These are phyloP conservation scores for Fusarium palustre DNA, from an alignment of 2,329 filamentous ascomycete genomes.

Conservation along the genomic window DNA sequence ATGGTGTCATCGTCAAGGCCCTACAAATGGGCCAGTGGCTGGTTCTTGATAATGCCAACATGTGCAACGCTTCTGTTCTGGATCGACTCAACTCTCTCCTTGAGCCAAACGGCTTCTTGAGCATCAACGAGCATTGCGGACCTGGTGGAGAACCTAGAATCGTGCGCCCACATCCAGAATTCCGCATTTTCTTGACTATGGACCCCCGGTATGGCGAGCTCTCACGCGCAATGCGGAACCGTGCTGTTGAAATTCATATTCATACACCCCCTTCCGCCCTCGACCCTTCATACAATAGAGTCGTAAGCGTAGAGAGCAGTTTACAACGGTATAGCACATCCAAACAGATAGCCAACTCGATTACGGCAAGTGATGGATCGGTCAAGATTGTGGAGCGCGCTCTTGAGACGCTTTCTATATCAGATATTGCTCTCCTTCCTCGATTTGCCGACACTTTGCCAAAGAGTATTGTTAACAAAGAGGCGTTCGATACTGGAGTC, in stretches of 20 bases:
- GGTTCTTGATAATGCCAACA: conserved; percentile 95
- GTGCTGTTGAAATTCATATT: conserved; percentile 90
- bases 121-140: conserved; percentile 92
- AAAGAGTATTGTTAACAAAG: conserved; percentile 1
- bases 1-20: conserved; percentile 90
- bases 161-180: conserved; percentile 84
- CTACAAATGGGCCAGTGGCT: conserved; percentile 90
- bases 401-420: conserved; percentile 61
- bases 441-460: conserved; percentile 48
- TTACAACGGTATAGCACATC: conserved; percentile 61
- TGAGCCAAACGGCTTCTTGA: conserved; percentile 87
- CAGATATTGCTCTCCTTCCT: conserved; percentile 57
- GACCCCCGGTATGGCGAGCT: conserved; percentile 93
- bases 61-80: conserved; percentile 94
- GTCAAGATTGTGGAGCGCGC: conserved; percentile 51
- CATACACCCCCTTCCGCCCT: conserved; percentile 56
- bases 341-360: conserved; percentile 48
- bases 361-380: conserved; percentile 38
- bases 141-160: conserved; percentile 83
- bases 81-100: conserved; percentile 95
- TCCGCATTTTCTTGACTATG: conserved; percentile 93
- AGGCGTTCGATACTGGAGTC: conserved; percentile 30
- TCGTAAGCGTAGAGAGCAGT: conserved; percentile 62
- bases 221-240: conserved; percentile 95
- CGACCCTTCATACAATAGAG: conserved; percentile 52